Percentiles rank a stretch among this genome's conserved stretches.
phyloP scores from a whole-genome alignment of 768 basidiomycete genomes.

The Cystofilobasidium capitatum region DNA sequence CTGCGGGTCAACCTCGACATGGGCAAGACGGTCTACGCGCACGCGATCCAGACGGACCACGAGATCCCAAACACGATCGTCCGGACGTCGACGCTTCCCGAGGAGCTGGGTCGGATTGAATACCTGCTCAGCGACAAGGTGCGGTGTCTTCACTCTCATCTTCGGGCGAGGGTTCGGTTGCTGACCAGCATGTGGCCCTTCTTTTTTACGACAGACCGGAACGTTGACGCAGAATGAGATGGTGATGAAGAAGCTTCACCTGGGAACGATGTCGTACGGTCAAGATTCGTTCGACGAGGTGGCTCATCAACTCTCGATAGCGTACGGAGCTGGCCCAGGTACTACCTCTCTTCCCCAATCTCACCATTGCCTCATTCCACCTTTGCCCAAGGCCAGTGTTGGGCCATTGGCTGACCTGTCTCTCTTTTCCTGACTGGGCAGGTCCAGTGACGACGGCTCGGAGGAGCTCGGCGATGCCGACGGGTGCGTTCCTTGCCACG shows the following conservation, averaged over 20 bases:
- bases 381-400: no score
- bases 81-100: conserved; percentile 91
- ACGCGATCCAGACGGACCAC: conserved; percentile 82
- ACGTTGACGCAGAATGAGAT: conserved; percentile 98
- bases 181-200: background rate
- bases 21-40: conserved; percentile 97
- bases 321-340: conserved; percentile 61
- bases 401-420: no score
- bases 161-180: no score
- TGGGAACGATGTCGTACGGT: conserved; percentile 97
- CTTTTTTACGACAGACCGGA: conserved; percentile 50
- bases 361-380: background rate
- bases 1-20: conserved; percentile 98
- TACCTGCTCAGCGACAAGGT: conserved; percentile 87
- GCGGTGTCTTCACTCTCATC: background rate
- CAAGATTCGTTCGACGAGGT: conserved; percentile 99
- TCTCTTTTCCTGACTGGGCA: background rate
- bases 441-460: conserved; percentile 30
- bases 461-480: conserved; percentile 52
- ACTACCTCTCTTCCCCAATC: conserved; percentile 24
- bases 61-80: conserved; percentile 96
- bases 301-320: conserved; percentile 73
- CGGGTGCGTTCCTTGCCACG: conserved; percentile 71
- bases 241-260: conserved; percentile 98
- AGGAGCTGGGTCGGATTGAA: conserved; percentile 48